These are phyloP conservation scores for Yarrowia divulgata DNA, from an alignment of 805 yeast genomes.

Conservation along the genomic window DNA sequence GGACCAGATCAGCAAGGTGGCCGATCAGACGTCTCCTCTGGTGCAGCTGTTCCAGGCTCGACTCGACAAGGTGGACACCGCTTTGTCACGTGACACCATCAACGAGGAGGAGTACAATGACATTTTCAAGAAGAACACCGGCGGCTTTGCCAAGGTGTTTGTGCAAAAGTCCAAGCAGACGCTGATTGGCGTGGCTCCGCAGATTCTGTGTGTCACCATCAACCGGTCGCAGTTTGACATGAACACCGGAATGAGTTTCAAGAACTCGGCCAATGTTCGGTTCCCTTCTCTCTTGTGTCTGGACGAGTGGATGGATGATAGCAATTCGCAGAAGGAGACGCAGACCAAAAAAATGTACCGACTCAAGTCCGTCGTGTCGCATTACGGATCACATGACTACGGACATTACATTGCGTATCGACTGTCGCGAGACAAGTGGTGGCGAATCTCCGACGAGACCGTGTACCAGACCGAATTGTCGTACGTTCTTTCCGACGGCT, in stretches of 20 bases:
- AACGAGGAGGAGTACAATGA: slow-evolving; percentile 79
- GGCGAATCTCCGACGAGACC: slow-evolving; percentile 92
- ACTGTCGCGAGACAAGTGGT: slow-evolving; percentile 65
- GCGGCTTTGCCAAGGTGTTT: slow-evolving; percentile 62
- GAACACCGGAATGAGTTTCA: slow-evolving; percentile 78
- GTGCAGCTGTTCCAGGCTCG: slow-evolving; percentile 54
- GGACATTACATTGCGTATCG: slow-evolving; percentile 97
- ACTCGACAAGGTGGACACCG: slow-evolving; percentile 58
- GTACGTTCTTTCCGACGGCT: slow-evolving; percentile 82
- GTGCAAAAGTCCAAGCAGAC: slow-evolving; percentile 86
- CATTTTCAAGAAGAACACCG: slow-evolving; percentile 68
- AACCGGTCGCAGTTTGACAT: slow-evolving; percentile 95
- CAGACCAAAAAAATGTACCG: slow-evolving; percentile 57
- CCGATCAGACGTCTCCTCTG: slow-evolving; percentile 1
- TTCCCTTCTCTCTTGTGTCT: slow-evolving; percentile 76
- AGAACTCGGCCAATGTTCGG: slow-evolving; percentile 81
- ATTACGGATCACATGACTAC: slow-evolving; percentile 94
- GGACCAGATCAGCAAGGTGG: slow-evolving; percentile 32
- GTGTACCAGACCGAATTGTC: slow-evolving; percentile 80
- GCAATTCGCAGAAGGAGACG: slow-evolving; percentile 1
- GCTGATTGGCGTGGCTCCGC: slow-evolving; percentile 71
- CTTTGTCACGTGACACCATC: slow-evolving; percentile 70
- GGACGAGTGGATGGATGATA: slow-evolving; percentile 65
- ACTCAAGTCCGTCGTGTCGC: slow-evolving; percentile 85
- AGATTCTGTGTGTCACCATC: slow-evolving; percentile 75